Evolutionary conservation across 306 rosid genomes (phyloP).

Genomic region (Citrullus mucosospermus): DNA sequence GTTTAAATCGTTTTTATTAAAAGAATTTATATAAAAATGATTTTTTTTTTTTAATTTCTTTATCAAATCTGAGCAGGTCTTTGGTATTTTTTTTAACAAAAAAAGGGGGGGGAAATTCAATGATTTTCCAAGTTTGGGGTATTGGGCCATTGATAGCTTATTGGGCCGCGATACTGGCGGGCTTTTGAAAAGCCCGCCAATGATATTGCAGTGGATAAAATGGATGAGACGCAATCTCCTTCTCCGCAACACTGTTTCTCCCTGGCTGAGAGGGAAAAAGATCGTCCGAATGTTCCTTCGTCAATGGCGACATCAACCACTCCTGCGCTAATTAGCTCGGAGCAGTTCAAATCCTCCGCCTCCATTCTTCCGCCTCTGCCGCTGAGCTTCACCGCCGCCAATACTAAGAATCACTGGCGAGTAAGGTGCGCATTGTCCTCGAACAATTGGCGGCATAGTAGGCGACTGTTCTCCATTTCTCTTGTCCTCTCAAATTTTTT

Average conservation of each 20-base stretch:
- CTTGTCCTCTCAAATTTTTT: conserved; percentile 40
- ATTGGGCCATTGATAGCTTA: background rate
- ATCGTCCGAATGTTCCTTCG: conserved; percentile 11
- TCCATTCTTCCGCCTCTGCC: background rate
- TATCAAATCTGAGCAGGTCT: too few relatives aligned
- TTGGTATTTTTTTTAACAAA: too few relatives aligned
- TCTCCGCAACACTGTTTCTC: background rate
- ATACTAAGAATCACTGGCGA: conserved; percentile 7
- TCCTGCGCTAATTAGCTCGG: conserved; percentile 32
- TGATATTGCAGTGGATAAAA: background rate
- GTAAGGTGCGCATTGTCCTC: conserved; percentile 46
- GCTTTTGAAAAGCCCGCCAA: background rate
- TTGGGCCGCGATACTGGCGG: background rate
- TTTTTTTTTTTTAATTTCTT: too few relatives aligned
- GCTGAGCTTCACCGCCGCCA: background rate
- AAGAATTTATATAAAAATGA: too few relatives aligned
- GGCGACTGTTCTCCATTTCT: conserved; percentile 58
- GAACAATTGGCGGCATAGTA: conserved; percentile 40
- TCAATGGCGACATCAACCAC: conserved; percentile 30
- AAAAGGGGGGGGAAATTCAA: too few relatives aligned
- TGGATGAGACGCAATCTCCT: background rate
- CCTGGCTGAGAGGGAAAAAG: background rate
- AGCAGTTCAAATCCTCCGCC: conserved; percentile 6
- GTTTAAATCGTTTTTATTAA: too few relatives aligned
- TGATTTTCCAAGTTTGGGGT: background rate